Evolutionary conservation across 768 basidiomycete species (phyloP).

Genomic region (Piloderma croceum): DNA sequence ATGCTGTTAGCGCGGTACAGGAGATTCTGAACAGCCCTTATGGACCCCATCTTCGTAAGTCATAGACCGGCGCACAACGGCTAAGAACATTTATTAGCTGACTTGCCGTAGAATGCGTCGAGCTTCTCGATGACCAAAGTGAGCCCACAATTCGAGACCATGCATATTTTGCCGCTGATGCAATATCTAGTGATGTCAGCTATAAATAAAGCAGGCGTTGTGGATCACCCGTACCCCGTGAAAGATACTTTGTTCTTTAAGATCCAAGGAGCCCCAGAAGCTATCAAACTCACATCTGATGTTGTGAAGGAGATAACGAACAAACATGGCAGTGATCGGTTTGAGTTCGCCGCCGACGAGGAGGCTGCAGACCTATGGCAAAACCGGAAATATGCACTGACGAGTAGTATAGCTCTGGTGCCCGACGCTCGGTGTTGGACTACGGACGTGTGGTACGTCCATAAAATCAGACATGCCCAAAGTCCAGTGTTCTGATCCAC

Average conservation of each 20-base stretch:
- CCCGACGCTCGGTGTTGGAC: slow-evolving; percentile 73
- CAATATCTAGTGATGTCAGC: slow-evolving; percentile 64
- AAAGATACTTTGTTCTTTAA: slow-evolving; percentile 88
- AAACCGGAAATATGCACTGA: slow-evolving; percentile 80
- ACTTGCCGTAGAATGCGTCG: slow-evolving; percentile 65
- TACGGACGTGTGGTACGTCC: slow-evolving; percentile 80
- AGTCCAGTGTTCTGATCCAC: neutral
- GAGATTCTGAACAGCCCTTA: slow-evolving; percentile 68
- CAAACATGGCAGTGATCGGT: slow-evolving; percentile 60
- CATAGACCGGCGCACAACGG: too few relatives aligned
- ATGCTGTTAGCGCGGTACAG: slow-evolving; percentile 75
- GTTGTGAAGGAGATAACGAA: slow-evolving; percentile 56
- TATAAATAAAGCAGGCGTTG: slow-evolving; percentile 61
- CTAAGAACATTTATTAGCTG: slow-evolving; percentile 1
- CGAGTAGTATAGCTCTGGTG: slow-evolving; percentile 57
- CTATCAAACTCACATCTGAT: slow-evolving; percentile 53
- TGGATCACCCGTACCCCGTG: slow-evolving; percentile 57
- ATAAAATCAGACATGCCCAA: neutral
- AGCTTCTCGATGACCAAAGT: slow-evolving; percentile 78
- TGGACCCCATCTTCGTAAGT: slow-evolving; percentile 71
- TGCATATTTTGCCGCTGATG: neutral
- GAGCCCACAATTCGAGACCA: slow-evolving; percentile 12
- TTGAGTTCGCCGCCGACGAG: slow-evolving; percentile 68
- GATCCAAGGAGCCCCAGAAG: slow-evolving; percentile 68
- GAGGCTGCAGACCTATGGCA: slow-evolving; percentile 80